Percentiles rank a stretch among this genome's conserved stretches.
Evolutionary conservation across 495 filamentous ascomycete genomes (phyloP).

Genomic region (Aspergillus leporis): DNA sequence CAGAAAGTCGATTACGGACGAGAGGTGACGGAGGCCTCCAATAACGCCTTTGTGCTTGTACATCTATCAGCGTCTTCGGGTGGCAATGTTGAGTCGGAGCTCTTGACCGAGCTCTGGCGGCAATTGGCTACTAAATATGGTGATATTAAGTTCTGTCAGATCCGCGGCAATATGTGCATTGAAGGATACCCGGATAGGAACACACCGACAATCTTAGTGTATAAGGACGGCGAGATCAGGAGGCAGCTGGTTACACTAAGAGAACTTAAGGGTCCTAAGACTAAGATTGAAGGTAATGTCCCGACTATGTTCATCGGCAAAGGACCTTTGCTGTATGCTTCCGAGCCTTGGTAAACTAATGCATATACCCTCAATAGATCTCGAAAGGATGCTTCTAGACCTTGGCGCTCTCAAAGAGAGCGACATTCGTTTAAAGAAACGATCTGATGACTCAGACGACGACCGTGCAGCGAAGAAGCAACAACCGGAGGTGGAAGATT

Average conservation of each 20-base stretch:
- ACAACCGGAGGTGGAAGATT: conserved; percentile 51
- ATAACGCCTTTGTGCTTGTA: conserved; percentile 73
- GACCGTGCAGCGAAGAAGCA: conserved; percentile 47
- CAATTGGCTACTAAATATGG: conserved; percentile 79
- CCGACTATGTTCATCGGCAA: neutral
- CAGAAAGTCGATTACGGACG: conserved; percentile 89
- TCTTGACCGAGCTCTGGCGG: conserved; percentile 85
- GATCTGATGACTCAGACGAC: conserved; percentile 58
- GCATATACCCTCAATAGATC: conserved; percentile 36
- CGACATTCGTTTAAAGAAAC: conserved; percentile 74
- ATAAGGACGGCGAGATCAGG: conserved; percentile 86
- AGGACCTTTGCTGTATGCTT: neutral
- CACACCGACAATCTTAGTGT: conserved; percentile 91
- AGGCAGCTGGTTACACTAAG: conserved; percentile 84
- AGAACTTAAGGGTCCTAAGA: conserved; percentile 70
- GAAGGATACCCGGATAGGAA: conserved; percentile 94
- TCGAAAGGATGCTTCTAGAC: conserved; percentile 78
- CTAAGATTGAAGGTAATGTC: conserved; percentile 58
- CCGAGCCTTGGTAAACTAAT: conserved; percentile 3
- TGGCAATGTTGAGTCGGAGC: conserved; percentile 78
- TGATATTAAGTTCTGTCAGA: conserved; percentile 98
- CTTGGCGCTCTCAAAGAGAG: conserved; percentile 73
- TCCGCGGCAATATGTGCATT: conserved; percentile 88
- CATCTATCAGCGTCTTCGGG: conserved; percentile 76
- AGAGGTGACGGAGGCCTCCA: conserved; percentile 90